Conservation (phyloP, 345 rosid species). For the Heritiera littoralis region DNA sequence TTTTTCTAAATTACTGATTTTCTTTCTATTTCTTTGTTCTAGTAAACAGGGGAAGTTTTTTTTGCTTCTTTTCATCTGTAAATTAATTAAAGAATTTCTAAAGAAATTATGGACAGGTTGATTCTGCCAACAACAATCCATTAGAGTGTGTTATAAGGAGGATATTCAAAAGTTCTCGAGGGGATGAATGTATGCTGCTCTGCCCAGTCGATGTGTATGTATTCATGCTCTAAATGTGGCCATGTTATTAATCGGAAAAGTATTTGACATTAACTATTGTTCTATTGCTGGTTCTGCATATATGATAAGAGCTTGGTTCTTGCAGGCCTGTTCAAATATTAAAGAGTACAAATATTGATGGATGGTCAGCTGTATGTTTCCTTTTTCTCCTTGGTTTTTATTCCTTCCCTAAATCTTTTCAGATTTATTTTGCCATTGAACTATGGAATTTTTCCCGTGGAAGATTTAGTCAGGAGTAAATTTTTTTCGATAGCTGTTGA, state of each 20-base stretch:
- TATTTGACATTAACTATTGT: not conserved
- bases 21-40: not conserved
- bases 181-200: constrained; percentile 87
- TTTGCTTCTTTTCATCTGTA: not conserved
- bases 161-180: constrained; percentile 70
- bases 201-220: constrained; percentile 91
- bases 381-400: constrained; percentile 10
- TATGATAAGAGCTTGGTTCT: constrained; percentile 22
- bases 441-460: not conserved
- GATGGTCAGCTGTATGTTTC: constrained; percentile 91
- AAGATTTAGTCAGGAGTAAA: not conserved
- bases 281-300: constrained; percentile 6
- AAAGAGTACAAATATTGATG: constrained; percentile 78
- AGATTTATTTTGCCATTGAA: not conserved
- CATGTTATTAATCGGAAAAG: not conserved
- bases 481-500: not conserved
- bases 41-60: not conserved
- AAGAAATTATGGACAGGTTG: constrained; percentile 52
- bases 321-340: constrained; percentile 91
- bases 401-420: not conserved
- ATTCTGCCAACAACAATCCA: constrained; percentile 63
- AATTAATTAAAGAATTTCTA: constrained; percentile 13
- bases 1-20: constrained; percentile 9
- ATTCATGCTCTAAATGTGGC: not conserved
- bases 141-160: constrained; percentile 88